Percentiles rank a stretch among this genome's conserved stretches.
These are phyloP conservation scores for Aspergillus puulaauensis DNA, from an alignment of 2,329 filamentous ascomycete species.

Conservation along the genomic window DNA sequence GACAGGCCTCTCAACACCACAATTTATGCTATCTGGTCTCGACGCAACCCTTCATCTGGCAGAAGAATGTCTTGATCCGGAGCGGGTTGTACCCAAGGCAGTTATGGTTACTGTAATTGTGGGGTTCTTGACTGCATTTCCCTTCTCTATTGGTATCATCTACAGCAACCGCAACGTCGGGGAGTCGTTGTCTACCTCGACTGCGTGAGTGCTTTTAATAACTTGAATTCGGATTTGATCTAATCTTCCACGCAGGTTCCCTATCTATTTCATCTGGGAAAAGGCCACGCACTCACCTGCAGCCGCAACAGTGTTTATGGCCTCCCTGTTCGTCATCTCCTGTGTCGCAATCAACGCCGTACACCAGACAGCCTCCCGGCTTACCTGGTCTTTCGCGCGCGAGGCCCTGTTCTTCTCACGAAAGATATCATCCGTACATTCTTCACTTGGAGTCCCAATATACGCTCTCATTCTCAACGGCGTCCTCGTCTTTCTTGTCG, in stretches of 20 bases:
- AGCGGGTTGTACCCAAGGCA: conserved; percentile 23
- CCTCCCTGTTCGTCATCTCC: conserved; percentile 16
- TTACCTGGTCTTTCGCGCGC: conserved; percentile 35
- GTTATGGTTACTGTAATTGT: conserved; percentile 20
- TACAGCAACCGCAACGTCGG: conserved; percentile 19
- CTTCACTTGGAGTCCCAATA: conserved; percentile 16
- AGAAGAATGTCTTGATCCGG: conserved; percentile 24
- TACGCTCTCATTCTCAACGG: conserved; percentile 18
- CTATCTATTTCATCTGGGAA: conserved; percentile 25
- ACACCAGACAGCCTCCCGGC: conserved; percentile 29
- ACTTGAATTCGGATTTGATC: not conserved
- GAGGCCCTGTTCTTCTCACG: conserved; percentile 30
- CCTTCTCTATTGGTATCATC: conserved; percentile 21
- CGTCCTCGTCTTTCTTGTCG: conserved; percentile 16
- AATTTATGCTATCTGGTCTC: conserved; percentile 26
- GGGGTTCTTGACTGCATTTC: conserved; percentile 23
- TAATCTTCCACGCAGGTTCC: conserved; percentile 13
- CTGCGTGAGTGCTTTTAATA: conserved; percentile 13
- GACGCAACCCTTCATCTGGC: conserved; percentile 24
- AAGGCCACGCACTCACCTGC: conserved; percentile 21
- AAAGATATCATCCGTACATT: conserved; percentile 11
- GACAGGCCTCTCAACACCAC: conserved; percentile 23
- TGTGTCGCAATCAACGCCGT: conserved; percentile 23
- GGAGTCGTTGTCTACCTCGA: conserved; percentile 14
- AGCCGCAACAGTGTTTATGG: conserved; percentile 23